Percentiles rank a stretch among this genome's conserved stretches.
Evolutionary conservation across 345 rosid genomes (phyloP).

Genomic region (Murraya paniculata): DNA sequence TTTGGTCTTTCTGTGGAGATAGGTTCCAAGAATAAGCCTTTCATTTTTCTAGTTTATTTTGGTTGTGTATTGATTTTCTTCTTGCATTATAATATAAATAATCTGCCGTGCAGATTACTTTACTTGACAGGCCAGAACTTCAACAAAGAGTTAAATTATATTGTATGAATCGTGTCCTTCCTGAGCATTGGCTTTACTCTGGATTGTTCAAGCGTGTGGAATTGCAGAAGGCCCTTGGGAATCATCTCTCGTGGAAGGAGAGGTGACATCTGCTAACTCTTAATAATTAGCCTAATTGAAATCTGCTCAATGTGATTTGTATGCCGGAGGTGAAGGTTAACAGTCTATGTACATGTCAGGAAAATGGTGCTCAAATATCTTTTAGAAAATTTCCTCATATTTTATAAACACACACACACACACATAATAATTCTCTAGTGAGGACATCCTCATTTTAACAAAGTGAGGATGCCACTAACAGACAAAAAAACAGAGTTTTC

Average conservation of each 20-base stretch:
- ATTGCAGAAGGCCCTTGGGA: slow-evolving; percentile 88
- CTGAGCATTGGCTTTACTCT: slow-evolving; percentile 86
- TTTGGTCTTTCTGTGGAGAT: background rate
- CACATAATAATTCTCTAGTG: no score
- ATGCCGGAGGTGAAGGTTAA: background rate
- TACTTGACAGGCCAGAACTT: slow-evolving; percentile 83
- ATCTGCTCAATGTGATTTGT: background rate
- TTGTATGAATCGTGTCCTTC: slow-evolving; percentile 61
- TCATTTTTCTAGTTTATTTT: background rate
- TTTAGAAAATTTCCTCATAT: no score
- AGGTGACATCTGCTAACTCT: slow-evolving; percentile 44
- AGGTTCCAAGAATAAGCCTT: background rate
- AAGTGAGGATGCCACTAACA: no score
- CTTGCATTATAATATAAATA: slow-evolving; percentile 17
- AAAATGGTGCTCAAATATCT: background rate
- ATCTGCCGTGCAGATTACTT: slow-evolving; percentile 50
- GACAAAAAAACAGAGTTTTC: no score
- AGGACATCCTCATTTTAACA: no score
- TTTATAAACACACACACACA: no score
- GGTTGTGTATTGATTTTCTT: background rate
- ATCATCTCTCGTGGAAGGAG: slow-evolving; percentile 98
- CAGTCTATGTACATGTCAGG: background rate
- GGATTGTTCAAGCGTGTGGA: slow-evolving; percentile 83
- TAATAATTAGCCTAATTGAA: background rate
- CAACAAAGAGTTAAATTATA: slow-evolving; percentile 61